Conservation (phyloP, 2,329 filamentous ascomycete genomes). For the Nothophaeocryptopus gaeumannii region DNA sequence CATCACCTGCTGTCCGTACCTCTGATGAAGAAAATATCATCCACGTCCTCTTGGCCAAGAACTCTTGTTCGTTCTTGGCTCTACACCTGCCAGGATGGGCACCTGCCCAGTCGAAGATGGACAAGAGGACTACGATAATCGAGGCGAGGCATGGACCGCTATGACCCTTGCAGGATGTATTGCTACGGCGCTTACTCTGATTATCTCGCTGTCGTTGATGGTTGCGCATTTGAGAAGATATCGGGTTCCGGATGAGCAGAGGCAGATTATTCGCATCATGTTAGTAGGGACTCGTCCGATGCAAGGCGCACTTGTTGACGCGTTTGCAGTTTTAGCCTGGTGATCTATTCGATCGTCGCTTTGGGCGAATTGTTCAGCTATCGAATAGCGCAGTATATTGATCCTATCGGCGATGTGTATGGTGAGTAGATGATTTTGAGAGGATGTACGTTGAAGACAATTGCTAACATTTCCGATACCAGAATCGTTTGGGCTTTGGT, state of each 20-base stretch:
- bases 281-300: too few relatives aligned
- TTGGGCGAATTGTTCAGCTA: background rate
- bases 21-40: too few relatives aligned
- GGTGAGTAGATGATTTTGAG: too few relatives aligned
- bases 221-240: background rate
- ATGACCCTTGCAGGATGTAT: background rate
- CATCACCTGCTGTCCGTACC: too few relatives aligned
- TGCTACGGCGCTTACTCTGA: background rate
- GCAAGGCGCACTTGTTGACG: too few relatives aligned
- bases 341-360: background rate
- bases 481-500: background rate
- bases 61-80: too few relatives aligned
- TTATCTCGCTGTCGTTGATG: background rate
- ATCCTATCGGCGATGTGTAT: slow-evolving; percentile 1
- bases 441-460: too few relatives aligned
- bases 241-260: background rate
- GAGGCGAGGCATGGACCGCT: background rate
- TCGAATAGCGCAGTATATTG: background rate
- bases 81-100: background rate
- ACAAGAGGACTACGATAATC: background rate
- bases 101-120: background rate
- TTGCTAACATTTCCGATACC: too few relatives aligned
- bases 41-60: too few relatives aligned
- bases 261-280: background rate
- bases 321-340: background rate